A percentile compares a stretch with the other conserved stretches of the same genome.
phyloP scores from a whole-genome alignment of 2,329 filamentous ascomycete genomes.

The Aspergillus pseudoterreus region DNA sequence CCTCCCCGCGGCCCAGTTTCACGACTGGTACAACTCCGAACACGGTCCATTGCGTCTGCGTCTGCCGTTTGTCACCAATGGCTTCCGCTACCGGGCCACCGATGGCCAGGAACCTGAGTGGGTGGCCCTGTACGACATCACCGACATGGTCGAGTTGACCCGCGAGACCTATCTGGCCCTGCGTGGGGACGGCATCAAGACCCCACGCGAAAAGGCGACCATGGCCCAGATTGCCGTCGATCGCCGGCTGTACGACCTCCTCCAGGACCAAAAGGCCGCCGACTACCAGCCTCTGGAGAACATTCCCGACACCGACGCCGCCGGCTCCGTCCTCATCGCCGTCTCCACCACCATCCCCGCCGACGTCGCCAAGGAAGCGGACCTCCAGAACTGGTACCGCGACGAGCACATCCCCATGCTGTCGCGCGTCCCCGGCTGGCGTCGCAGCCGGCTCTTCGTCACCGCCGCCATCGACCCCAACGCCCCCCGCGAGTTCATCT shows the following conservation, averaged over 20 bases:
- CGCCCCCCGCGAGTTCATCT: constrained; percentile 56
- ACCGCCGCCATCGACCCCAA: constrained; percentile 61
- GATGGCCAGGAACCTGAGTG: constrained; percentile 64
- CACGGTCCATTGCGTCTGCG: constrained; percentile 79
- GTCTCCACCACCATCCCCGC: constrained; percentile 59
- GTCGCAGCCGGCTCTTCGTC: constrained; percentile 67
- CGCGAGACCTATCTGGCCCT: constrained; percentile 60
- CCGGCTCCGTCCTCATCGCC: constrained; percentile 59
- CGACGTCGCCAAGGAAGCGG: constrained; percentile 52
- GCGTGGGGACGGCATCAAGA: constrained; percentile 48
- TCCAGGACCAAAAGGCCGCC: constrained; percentile 54
- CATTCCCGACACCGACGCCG: constrained; percentile 55
- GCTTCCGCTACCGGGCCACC: constrained; percentile 70
- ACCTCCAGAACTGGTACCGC: constrained; percentile 66
- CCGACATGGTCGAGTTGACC: constrained; percentile 66
- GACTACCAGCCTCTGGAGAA: constrained; percentile 60
- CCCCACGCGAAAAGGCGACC: constrained; percentile 56
- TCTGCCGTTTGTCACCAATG: constrained; percentile 69
- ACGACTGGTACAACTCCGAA: constrained; percentile 94
- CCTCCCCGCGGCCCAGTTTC: constrained; percentile 67
- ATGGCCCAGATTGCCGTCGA: constrained; percentile 66
- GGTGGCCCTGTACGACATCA: constrained; percentile 79
- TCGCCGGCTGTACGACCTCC: constrained; percentile 66
- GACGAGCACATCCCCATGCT: constrained; percentile 72
- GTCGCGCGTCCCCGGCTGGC: constrained; percentile 72